phyloP scores from a whole-genome alignment of 2,329 filamentous ascomycete species.

The Verticillium tricorpus region DNA sequence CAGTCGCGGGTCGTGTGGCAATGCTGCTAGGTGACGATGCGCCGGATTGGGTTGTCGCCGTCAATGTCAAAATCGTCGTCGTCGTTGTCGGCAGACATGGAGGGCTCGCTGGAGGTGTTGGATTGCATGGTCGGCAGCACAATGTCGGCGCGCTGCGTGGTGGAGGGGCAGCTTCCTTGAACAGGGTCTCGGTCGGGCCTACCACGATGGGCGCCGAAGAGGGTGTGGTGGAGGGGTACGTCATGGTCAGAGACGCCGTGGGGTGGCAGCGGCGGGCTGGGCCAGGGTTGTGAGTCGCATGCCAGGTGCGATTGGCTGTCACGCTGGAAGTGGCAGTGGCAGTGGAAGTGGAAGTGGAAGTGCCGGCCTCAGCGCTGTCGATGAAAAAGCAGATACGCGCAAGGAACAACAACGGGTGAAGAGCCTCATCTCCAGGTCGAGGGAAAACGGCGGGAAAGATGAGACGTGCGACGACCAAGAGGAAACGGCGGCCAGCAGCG shows the following conservation, averaged over 20 bases:
- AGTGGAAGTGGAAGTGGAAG: not conserved
- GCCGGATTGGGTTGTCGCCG: not conserved
- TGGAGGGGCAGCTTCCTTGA: not conserved
- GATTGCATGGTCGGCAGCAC: not conserved
- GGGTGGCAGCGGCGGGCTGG: not conserved
- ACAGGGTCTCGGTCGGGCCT: not conserved
- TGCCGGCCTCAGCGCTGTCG: not conserved
- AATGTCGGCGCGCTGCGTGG: not conserved
- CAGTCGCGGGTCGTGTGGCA: not conserved
- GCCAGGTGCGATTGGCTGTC: not conserved
- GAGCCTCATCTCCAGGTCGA: not conserved
- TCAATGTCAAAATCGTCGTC: not conserved
- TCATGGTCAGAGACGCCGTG: not conserved
- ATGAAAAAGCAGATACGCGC: not conserved
- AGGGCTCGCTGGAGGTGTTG: conserved; percentile 1
- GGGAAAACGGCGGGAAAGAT: not conserved
- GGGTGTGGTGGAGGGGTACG: not conserved
- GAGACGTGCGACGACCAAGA: no score
- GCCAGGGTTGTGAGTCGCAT: not conserved
- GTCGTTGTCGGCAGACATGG: not conserved
- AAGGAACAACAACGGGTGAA: not conserved
- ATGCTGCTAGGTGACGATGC: conserved; percentile 3
- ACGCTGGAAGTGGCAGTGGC: not conserved
- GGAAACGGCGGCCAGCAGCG: not conserved
- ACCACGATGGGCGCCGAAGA: not conserved